Conservation (phyloP, 2,329 filamentous ascomycete genomes). For the Teratosphaeria viscida region DNA sequence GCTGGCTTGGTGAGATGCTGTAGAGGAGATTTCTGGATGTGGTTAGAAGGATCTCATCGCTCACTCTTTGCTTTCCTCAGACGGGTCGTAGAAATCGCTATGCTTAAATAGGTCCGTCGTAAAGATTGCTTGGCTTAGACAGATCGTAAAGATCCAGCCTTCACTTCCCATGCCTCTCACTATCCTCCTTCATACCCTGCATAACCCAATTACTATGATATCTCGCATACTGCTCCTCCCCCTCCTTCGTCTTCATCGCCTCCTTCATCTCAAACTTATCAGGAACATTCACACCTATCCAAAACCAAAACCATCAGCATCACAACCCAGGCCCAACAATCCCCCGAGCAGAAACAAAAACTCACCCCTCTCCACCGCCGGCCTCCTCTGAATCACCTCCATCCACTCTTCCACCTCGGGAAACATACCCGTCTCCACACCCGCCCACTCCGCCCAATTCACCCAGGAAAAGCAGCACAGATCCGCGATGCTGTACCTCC, state of each 20-base stretch:
- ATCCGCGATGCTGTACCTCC: slow-evolving; percentile 40
- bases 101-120: no score
- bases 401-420: slow-evolving; percentile 23
- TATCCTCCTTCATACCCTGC: slow-evolving; percentile 29
- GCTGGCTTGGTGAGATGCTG: no score
- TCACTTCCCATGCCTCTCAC: slow-evolving; percentile 22
- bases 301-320: background rate
- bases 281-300: slow-evolving; percentile 20
- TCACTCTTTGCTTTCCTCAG: background rate
- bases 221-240: slow-evolving; percentile 27
- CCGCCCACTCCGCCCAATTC: slow-evolving; percentile 33
- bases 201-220: slow-evolving; percentile 29
- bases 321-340: background rate
- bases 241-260: slow-evolving; percentile 28
- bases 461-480: slow-evolving; percentile 38
- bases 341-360: background rate
- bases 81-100: background rate
- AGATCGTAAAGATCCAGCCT: background rate
- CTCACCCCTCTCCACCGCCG: slow-evolving; percentile 22
- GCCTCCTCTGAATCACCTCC: slow-evolving; percentile 22
- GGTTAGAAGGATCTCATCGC: background rate
- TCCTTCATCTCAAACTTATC: slow-evolving; percentile 30
- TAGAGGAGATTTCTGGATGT: no score
- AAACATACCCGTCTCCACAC: slow-evolving; percentile 23
- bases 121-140: background rate